Percentiles rank a stretch among this genome's conserved stretches.
Evolutionary conservation across 2,329 filamentous ascomycete species (phyloP).

Genomic region (Fusarium sp.): DNA sequence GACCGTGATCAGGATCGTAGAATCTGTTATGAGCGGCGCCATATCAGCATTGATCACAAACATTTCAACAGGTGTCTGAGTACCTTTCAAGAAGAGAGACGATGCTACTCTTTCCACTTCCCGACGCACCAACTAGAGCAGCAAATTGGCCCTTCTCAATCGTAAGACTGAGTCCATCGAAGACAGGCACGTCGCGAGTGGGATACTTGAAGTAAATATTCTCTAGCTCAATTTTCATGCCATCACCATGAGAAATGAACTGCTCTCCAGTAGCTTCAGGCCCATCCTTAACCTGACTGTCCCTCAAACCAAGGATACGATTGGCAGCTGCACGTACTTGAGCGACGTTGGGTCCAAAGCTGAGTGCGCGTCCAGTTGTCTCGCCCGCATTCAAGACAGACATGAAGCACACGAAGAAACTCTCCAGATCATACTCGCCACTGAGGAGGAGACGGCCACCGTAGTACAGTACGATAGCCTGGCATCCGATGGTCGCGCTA

Average conservation of each 20-base stretch:
- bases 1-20: slow-evolving; percentile 72
- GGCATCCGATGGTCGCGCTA: slow-evolving; percentile 69
- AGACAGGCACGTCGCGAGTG: slow-evolving; percentile 65
- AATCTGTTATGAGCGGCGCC: slow-evolving; percentile 53
- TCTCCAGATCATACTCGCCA: slow-evolving; percentile 57
- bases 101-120: slow-evolving; percentile 78
- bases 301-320: slow-evolving; percentile 64
- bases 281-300: slow-evolving; percentile 39
- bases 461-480: slow-evolving; percentile 74
- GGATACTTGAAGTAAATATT: slow-evolving; percentile 71
- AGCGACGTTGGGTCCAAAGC: slow-evolving; percentile 72
- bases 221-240: slow-evolving; percentile 65
- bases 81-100: slow-evolving; percentile 68
- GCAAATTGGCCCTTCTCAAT: slow-evolving; percentile 76
- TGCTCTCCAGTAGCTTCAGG: slow-evolving; percentile 47
- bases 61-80: rapidly evolving
- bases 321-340: slow-evolving; percentile 69
- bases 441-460: slow-evolving; percentile 67
- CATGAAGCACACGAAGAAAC: slow-evolving; percentile 70
- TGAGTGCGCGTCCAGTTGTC: slow-evolving; percentile 56
- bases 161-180: slow-evolving; percentile 69
- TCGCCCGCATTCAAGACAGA: slow-evolving; percentile 72
- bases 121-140: slow-evolving; percentile 75
- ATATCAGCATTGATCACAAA: background rate
- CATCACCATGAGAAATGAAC: slow-evolving; percentile 50